Percentiles rank a stretch among this genome's conserved stretches.
Conservation (phyloP, 2,329 filamentous ascomycete species). For the Stagonosporopsis rhizophila region DNA sequence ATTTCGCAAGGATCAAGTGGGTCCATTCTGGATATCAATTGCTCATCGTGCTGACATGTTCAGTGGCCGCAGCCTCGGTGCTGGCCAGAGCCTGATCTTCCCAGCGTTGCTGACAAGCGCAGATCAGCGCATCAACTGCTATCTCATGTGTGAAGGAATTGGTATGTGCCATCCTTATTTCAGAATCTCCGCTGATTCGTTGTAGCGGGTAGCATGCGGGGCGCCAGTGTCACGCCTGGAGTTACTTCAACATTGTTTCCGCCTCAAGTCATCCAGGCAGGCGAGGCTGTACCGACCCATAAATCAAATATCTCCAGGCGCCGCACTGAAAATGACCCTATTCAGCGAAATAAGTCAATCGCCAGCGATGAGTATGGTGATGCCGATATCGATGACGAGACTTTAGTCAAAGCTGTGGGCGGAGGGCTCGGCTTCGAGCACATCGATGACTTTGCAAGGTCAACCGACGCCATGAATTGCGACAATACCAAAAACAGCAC, state of each 20-base stretch:
- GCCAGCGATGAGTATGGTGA: constrained; percentile 61
- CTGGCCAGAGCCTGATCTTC: constrained; percentile 67
- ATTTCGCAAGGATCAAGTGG: constrained; percentile 69
- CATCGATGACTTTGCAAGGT: constrained; percentile 59
- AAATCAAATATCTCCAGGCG: constrained; percentile 43
- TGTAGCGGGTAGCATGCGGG: constrained; percentile 63
- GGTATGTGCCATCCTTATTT: constrained; percentile 52
- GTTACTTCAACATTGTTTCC: constrained; percentile 57
- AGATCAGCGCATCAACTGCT: constrained; percentile 68
- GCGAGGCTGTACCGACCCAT: constrained; percentile 20
- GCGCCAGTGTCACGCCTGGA: constrained; percentile 60
- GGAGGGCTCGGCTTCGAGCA: constrained; percentile 54
- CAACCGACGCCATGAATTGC: constrained; percentile 23
- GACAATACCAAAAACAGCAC: constrained; percentile 33
- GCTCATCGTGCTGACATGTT: constrained; percentile 32
- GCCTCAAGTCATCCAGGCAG: constrained; percentile 17
- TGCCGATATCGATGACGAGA: constrained; percentile 60
- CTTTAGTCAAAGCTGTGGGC: constrained; percentile 56
- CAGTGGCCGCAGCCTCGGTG: constrained; percentile 71
- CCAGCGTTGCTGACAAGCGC: constrained; percentile 62
- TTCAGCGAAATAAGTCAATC: constrained; percentile 17
- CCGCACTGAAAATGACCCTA: constrained; percentile 27
- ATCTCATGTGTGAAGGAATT: constrained; percentile 85
- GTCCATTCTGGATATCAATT: not conserved
- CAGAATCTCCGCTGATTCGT: constrained; percentile 12